These are phyloP conservation scores for Arthrobotrys entomopaga DNA, from an alignment of 2,329 filamentous ascomycete species.

Conservation along the genomic window DNA sequence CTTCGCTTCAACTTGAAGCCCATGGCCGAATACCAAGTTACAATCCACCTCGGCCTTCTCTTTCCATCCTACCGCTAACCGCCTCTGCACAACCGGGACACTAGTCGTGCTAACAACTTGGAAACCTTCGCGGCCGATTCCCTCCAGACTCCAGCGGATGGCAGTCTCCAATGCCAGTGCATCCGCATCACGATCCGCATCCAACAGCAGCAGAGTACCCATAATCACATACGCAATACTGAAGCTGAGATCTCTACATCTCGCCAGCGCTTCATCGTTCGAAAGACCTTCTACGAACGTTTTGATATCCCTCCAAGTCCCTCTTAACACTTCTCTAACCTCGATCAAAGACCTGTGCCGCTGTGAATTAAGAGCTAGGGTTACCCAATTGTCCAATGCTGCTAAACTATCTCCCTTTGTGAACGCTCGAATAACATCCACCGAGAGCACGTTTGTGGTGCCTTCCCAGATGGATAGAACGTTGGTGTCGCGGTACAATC, in stretches of 20 bases:
- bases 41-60: slow-evolving; percentile 52
- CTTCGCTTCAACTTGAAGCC: slow-evolving; percentile 34
- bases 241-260: slow-evolving; percentile 60
- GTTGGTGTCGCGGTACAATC: slow-evolving; percentile 72
- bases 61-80: slow-evolving; percentile 38
- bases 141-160: slow-evolving; percentile 58
- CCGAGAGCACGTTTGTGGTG: slow-evolving; percentile 76
- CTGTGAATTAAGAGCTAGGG: slow-evolving; percentile 53
- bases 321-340: slow-evolving; percentile 24
- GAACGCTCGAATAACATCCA: slow-evolving; percentile 65
- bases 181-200: slow-evolving; percentile 61
- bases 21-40: slow-evolving; percentile 45
- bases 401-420: slow-evolving; percentile 60
- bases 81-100: slow-evolving; percentile 25
- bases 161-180: slow-evolving; percentile 59
- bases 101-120: slow-evolving; percentile 31
- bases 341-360: slow-evolving; percentile 40
- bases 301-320: slow-evolving; percentile 63
- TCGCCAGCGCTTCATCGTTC: slow-evolving; percentile 60
- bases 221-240: slow-evolving; percentile 60
- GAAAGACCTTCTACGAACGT: slow-evolving; percentile 61
- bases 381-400: slow-evolving; percentile 57
- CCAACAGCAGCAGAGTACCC: slow-evolving; percentile 60
- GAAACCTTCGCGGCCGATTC: slow-evolving; percentile 49
- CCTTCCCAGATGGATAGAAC: slow-evolving; percentile 78